phyloP scores from a whole-genome alignment of 169 alveolate genomes.

The Cryptosporidium felis region DNA sequence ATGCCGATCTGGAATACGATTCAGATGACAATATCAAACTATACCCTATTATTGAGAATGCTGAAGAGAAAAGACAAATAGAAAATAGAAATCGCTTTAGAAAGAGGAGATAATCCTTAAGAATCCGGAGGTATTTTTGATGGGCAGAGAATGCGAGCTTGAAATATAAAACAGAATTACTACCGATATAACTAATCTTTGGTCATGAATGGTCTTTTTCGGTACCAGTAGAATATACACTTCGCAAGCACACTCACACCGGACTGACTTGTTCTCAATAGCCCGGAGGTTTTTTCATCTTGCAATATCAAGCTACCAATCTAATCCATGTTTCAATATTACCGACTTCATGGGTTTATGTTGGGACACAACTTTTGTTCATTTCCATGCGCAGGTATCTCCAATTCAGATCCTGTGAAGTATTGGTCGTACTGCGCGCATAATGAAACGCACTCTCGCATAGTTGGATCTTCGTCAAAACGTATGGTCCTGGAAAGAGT shows the following conservation, averaged over 20 bases:
- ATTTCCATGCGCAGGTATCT: conserved; percentile 63
- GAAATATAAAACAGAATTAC: too few relatives aligned
- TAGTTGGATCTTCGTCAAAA: conserved; percentile 3
- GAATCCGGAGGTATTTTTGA: too few relatives aligned
- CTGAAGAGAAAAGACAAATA: conserved; percentile 40
- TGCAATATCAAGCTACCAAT: conserved; percentile 18
- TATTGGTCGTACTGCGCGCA: conserved; percentile 66
- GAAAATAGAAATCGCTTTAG: conserved; percentile 61
- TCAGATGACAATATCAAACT: conserved; percentile 52
- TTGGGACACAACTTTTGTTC: background rate
- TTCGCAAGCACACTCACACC: conserved; percentile 86
- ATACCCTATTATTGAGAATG: conserved; percentile 46
- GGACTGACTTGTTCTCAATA: background rate
- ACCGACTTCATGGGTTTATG: background rate
- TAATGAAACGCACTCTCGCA: background rate
- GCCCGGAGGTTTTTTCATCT: conserved; percentile 38
- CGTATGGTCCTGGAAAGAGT: conserved; percentile 18
- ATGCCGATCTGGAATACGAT: conserved; percentile 49
- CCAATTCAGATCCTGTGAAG: conserved; percentile 15
- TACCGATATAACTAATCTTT: too few relatives aligned
- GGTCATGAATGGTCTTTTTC: too few relatives aligned
- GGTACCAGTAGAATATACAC: too few relatives aligned
- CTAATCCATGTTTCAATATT: background rate
- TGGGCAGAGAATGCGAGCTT: too few relatives aligned
- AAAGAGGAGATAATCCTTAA: conserved; percentile 27